Conservation (phyloP, 2,329 filamentous ascomycete species). For the Alternaria metachromatica region DNA sequence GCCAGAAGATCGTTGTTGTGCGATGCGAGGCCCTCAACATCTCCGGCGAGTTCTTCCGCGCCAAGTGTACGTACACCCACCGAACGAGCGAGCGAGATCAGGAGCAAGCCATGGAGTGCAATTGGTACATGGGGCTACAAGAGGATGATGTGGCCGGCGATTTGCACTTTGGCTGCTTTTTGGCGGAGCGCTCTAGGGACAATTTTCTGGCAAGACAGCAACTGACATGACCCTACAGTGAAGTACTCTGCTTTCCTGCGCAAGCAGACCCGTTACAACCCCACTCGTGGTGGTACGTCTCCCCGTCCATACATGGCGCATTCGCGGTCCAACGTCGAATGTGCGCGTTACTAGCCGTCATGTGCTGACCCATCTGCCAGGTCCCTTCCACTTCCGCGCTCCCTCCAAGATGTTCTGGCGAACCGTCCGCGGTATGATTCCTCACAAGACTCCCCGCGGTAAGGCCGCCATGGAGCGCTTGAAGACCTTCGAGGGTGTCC, state of each 20-base stretch:
- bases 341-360: neutral
- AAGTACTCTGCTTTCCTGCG: constrained; percentile 99
- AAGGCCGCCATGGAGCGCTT: constrained; percentile 96
- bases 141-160: neutral
- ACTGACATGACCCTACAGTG: constrained; percentile 67
- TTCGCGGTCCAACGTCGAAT: neutral
- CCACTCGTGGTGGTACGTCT: constrained; percentile 89
- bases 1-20: constrained; percentile 99
- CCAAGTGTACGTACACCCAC: constrained; percentile 85
- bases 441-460: constrained; percentile 99
- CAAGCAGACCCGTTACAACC: constrained; percentile 99
- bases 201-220: constrained; percentile 20
- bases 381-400: constrained; percentile 99
- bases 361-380: constrained; percentile 54
- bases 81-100: constrained; percentile 19
- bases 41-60: constrained; percentile 99
- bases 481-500: constrained; percentile 99
- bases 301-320: neutral
- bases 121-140: constrained; percentile 3
- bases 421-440: constrained; percentile 99
- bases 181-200: constrained; percentile 9
- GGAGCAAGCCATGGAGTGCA: constrained; percentile 22
- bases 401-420: constrained; percentile 99
- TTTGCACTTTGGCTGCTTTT: constrained; percentile 18
- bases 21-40: constrained; percentile 99